A percentile compares a stretch with the other conserved stretches of the same genome.
phyloP scores from a whole-genome alignment of 768 basidiomycete genomes.

The Neoboletus subvelutipes region DNA sequence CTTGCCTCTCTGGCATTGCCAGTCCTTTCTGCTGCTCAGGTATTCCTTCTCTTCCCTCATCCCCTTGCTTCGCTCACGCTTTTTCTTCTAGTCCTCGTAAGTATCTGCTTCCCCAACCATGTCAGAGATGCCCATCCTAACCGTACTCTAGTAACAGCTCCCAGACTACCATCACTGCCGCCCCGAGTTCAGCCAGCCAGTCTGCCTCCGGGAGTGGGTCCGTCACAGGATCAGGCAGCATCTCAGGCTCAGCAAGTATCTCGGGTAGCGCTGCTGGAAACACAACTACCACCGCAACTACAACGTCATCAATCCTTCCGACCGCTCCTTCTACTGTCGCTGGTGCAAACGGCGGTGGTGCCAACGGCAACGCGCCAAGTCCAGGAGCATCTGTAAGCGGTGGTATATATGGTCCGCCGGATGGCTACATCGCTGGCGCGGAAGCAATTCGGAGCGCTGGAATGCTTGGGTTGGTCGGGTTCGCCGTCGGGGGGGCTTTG shows the following conservation, averaged over 20 bases:
- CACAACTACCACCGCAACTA: conserved; percentile 29
- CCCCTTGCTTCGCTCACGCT: background rate
- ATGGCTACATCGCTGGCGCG: conserved; percentile 63
- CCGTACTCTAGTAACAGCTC: conserved; percentile 41
- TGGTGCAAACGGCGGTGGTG: conserved; percentile 48
- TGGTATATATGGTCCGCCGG: conserved; percentile 65
- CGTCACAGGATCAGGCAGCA: conserved; percentile 22
- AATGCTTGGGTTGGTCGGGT: conserved; percentile 43
- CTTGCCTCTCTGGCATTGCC: conserved; percentile 32
- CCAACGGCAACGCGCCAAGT: conserved; percentile 47
- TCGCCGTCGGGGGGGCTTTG: conserved; percentile 50
- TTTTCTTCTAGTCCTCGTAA: conserved; percentile 39
- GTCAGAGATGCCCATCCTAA: conserved; percentile 38
- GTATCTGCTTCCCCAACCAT: conserved; percentile 18
- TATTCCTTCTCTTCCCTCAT: conserved; percentile 9
- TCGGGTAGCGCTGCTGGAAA: conserved; percentile 26
- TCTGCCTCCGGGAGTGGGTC: conserved; percentile 23
- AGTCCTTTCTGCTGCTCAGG: conserved; percentile 33
- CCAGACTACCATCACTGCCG: conserved; percentile 45
- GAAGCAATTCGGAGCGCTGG: conserved; percentile 45
- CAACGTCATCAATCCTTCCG: conserved; percentile 33
- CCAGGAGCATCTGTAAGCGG: conserved; percentile 49
- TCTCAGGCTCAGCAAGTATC: conserved; percentile 20
- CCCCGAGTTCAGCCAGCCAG: conserved; percentile 36
- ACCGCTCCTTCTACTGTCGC: conserved; percentile 57